Evolutionary conservation across 371 early-diverging fungal species (phyloP), one percentile per base, ranked within the genome.

Genomic region (Haplosporangium sp.): DNA sequence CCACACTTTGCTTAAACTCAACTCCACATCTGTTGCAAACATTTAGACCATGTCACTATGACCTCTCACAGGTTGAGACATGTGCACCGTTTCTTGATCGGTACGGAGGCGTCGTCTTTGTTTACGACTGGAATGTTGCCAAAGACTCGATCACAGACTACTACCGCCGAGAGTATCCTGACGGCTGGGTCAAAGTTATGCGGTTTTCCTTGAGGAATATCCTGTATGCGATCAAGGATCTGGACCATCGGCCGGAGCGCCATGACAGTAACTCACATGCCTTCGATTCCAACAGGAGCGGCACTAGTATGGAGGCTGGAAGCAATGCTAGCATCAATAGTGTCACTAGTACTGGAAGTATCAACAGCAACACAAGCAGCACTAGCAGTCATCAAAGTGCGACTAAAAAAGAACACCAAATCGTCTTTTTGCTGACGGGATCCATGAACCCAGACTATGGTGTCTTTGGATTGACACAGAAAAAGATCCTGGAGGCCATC

Each of bases 111-210:
- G 81, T 72, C 11, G 77, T 81, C 43, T 72, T 81, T 64, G 69
- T 81, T 2, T 81, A 81, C 46, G 77, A 76, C 60, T 81, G 81
- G 81, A 81, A 81, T 65, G 73, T 73, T 8, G 69, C 73, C 64
- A 75, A 77, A 55, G 73, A 81, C 18, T 61, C 55, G 14, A 81
- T 81, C 46, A 71, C 62, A 38, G 66, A 81, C 43, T 81, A 81
- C 43, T 81, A 81, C 63, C 57, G 51, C 14, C 64, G 61, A 10
- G 73, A 81, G 56, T 81, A 81, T 46, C 70, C 72, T 0, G 70
- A 73, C n/a, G 81, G 77, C 11, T 69, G 74, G 73, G 73, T 81
- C 60, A 73, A 73, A 51, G 81, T 81, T 16, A 18, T 73, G 54
- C 67, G 73, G 6, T 81, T 81, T 59, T 73, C 81, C 10, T 62